Conservation (phyloP, 2,329 filamentous ascomycete genomes). For the Penicillium sp. region DNA sequence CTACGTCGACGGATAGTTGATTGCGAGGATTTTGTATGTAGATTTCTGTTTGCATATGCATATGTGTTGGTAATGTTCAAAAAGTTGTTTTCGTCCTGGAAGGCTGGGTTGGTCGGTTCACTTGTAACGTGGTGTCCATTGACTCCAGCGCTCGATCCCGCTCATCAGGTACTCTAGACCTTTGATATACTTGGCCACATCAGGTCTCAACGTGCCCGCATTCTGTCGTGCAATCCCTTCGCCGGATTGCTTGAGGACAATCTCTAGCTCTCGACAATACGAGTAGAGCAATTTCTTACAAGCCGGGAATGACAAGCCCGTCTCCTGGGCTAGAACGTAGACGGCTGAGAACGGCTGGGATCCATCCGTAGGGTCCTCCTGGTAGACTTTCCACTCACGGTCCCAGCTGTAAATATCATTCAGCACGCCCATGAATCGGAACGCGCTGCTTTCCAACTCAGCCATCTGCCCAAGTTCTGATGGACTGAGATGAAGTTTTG, state of each 20-base stretch:
- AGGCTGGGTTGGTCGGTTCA: background rate
- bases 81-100: background rate
- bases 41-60: background rate
- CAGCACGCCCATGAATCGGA: conserved; percentile 20
- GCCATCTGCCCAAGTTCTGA: conserved; percentile 9
- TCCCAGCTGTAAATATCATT: conserved; percentile 28
- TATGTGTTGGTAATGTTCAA: background rate
- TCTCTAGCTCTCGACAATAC: conserved; percentile 25
- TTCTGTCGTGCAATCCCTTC: conserved; percentile 3
- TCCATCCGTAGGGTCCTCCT: conserved; percentile 16
- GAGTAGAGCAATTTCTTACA: conserved; percentile 21
- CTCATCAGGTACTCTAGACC: conserved; percentile 23
- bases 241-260: conserved; percentile 8
- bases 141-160: conserved; percentile 23
- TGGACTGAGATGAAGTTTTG: conserved; percentile 13
- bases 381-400: conserved; percentile 20
- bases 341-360: conserved; percentile 20
- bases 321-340: conserved; percentile 20
- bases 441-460: conserved; percentile 16
- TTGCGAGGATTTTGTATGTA: background rate
- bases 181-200: conserved; percentile 19
- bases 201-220: background rate
- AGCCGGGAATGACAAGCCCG: conserved; percentile 14
- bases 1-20: background rate
- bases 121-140: conserved; percentile 23